Evolutionary conservation across 2,329 filamentous ascomycete species (phyloP).

Genomic region (Tolypocladium amazonense): DNA sequence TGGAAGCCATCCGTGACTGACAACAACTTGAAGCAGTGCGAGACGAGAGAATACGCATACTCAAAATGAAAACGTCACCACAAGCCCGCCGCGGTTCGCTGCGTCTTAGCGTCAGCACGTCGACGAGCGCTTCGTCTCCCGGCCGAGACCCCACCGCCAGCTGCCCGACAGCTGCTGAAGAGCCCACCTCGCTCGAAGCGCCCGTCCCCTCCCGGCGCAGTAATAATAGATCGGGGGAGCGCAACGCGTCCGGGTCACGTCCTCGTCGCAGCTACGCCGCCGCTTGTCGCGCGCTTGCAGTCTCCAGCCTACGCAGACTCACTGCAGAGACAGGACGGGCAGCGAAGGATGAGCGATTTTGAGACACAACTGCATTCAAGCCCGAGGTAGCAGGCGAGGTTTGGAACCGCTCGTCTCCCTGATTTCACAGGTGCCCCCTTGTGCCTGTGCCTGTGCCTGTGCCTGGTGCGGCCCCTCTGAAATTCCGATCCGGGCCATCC

Average conservation of each 20-base stretch:
- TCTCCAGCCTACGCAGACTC: background rate
- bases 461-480: slow-evolving; percentile 13
- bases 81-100: background rate
- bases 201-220: background rate
- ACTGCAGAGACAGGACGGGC: background rate
- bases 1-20: background rate
- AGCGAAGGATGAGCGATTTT: background rate
- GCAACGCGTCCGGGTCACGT: background rate
- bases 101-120: background rate
- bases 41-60: background rate
- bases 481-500: slow-evolving; percentile 15
- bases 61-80: background rate
- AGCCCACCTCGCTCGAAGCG: background rate
- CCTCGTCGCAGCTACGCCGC: background rate
- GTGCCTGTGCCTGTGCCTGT: too few relatives aligned
- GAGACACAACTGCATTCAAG: background rate
- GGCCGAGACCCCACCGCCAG: too few relatives aligned
- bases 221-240: background rate
- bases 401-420: background rate
- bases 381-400: background rate
- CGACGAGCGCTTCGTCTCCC: background rate
- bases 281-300: background rate
- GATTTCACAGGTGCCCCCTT: background rate
- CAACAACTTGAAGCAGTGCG: background rate
- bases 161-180: background rate